Evolutionary conservation across 139 green algal genomes (phyloP).

Genomic region (Closterium sp.): DNA sequence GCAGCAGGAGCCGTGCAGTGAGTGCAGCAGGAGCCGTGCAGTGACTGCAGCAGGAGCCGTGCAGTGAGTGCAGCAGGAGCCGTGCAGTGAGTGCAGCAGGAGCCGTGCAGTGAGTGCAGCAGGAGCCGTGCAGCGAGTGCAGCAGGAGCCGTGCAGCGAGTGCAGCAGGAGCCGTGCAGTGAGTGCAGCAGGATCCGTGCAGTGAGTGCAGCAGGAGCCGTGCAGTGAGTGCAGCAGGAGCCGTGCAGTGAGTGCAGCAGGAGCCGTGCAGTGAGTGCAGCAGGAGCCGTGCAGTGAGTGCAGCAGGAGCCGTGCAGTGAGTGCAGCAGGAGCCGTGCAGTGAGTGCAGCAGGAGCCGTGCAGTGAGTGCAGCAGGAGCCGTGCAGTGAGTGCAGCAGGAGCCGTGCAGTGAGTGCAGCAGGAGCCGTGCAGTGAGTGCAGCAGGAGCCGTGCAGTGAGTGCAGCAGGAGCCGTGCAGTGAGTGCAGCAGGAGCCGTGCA

Average conservation of each 20-base stretch:
- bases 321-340: background rate
- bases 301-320: background rate
- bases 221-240: background rate
- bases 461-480: background rate
- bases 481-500: background rate
- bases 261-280: background rate
- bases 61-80: background rate
- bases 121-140: too few species aligned
- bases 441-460: background rate
- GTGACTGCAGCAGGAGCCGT: background rate
- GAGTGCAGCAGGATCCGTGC: background rate
- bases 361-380: background rate
- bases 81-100: background rate
- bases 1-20: background rate
- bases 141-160: background rate
- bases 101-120: background rate
- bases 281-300: background rate
- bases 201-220: too few species aligned
- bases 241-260: background rate
- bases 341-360: background rate
- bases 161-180: background rate
- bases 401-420: background rate
- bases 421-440: background rate
- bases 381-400: background rate
- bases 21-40: background rate